Base-by-base conservation (phyloP, 768 basidiomycete genomes). In the Tylopilus subfusipes region DNA sequence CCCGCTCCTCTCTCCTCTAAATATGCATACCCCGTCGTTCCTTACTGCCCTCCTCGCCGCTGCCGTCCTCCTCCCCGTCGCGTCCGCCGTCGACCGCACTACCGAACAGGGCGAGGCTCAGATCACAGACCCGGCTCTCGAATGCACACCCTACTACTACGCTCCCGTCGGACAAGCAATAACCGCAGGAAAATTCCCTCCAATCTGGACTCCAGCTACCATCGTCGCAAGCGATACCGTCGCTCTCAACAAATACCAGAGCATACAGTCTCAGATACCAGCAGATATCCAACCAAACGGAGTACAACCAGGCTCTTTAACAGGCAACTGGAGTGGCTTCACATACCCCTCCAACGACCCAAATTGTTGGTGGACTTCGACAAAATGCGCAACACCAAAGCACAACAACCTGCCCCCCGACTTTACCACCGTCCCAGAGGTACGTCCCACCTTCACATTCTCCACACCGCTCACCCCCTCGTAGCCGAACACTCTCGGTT, bases 401-500 rank as follows among this genome's bases (percentile, higher is more conserved):
- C 34, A 68, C 0, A 0, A 71, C 0, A 76, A 78, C 0, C 50
- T 85, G 2, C 67, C 73, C 0, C 56, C 71, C 0, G 84, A 85
- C 58, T 65, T 81, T 2, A 55, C 71, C 0, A 62, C 55, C n/a
- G 73, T 78, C 21, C 81, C 83, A 8, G 82, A 84, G 72, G 82
- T 64, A 2, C 76, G 10, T 11, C 6, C 24, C 29, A 21, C 24
- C 18, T 4, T 13, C 12, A 19, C 12, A 2, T 19, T 0, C 18
- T 24, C 8, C 1, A 3, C 16, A 25, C 11, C 30, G 7, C 54
- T 50, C 25, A 63, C 30, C 0, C 31, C 33, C 6, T 9, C 5
- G 4, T 31, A 60, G 81, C 83, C 84, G 30, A 62, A 67, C 11
- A 82, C 82, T 2, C 68, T 83, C 18, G 84, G 82, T 1, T 84